phyloP scores from a whole-genome alignment of 176 grass and related monocot genomes.

The Hyparrhenia diplandra region DNA sequence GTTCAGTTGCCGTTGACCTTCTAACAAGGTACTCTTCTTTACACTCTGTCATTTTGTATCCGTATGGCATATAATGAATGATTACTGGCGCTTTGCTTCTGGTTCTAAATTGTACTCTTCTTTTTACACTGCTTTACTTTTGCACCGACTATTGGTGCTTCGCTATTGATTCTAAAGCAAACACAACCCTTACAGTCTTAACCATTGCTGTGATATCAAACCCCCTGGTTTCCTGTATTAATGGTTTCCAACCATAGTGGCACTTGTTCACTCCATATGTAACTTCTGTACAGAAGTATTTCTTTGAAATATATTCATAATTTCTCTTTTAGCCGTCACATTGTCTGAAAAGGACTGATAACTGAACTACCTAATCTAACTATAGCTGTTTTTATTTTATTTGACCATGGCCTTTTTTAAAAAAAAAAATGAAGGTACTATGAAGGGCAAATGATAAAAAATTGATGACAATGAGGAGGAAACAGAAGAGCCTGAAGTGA shows the following conservation, averaged over 20 bases:
- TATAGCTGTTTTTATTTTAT: background rate
- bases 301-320: background rate
- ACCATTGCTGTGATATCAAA: background rate
- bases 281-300: background rate
- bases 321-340: background rate
- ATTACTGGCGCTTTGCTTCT: background rate
- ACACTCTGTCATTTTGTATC: background rate
- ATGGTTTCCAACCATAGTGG: background rate
- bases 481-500: constrained; percentile 57
- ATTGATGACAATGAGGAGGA: constrained; percentile 54
- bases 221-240: background rate
- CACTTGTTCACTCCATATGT: background rate
- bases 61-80: background rate
- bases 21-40: constrained; percentile 45
- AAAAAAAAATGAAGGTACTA: constrained; percentile 56
- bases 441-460: constrained; percentile 54
- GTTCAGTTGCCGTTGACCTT: constrained; percentile 66
- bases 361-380: background rate
- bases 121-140: background rate
- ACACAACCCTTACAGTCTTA: background rate
- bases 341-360: background rate
- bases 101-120: background rate
- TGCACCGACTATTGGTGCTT: background rate
- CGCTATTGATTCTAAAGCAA: background rate
- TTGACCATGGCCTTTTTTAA: background rate